phyloP scores from a whole-genome alignment of 345 rosid species.

The Hirschfeldia incana region DNA sequence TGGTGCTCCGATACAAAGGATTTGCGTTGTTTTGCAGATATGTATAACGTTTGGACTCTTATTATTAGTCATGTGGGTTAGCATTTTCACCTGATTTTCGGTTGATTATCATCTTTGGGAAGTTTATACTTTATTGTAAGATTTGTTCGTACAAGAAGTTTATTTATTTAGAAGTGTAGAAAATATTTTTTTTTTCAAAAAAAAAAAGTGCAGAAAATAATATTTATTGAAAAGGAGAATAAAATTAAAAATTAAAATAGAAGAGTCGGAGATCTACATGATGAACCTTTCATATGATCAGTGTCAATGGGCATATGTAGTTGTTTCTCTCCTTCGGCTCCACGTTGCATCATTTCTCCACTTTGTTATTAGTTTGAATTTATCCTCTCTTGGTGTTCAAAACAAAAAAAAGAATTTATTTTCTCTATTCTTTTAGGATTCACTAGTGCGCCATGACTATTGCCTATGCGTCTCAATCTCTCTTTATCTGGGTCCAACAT shows the following conservation, averaged over 20 bases:
- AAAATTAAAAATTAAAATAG: no score
- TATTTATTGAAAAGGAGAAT: not conserved
- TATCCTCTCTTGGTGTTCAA: no score
- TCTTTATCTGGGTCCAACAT: not conserved
- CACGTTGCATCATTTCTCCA: not conserved
- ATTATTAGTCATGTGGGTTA: not conserved
- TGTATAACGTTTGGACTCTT: not conserved
- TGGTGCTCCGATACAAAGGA: not conserved
- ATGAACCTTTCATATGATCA: not conserved
- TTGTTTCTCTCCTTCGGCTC: not conserved
- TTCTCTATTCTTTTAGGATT: not conserved
- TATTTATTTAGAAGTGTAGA: not conserved
- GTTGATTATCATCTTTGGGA: no score
- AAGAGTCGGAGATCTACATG: not conserved
- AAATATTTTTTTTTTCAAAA: no score
- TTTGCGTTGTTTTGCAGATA: not conserved
- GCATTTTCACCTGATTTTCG: no score
- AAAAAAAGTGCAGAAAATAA: not conserved
- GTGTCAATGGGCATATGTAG: not conserved
- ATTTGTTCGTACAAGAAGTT: not conserved
- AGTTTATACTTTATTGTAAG: no score
- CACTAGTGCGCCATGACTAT: not conserved
- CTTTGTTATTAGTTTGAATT: not conserved
- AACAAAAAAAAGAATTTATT: no score
- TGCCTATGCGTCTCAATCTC: not conserved